Evolutionary conservation across 2,329 filamentous ascomycete genomes (phyloP).

Genomic region (Aspergillus jensenii): DNA sequence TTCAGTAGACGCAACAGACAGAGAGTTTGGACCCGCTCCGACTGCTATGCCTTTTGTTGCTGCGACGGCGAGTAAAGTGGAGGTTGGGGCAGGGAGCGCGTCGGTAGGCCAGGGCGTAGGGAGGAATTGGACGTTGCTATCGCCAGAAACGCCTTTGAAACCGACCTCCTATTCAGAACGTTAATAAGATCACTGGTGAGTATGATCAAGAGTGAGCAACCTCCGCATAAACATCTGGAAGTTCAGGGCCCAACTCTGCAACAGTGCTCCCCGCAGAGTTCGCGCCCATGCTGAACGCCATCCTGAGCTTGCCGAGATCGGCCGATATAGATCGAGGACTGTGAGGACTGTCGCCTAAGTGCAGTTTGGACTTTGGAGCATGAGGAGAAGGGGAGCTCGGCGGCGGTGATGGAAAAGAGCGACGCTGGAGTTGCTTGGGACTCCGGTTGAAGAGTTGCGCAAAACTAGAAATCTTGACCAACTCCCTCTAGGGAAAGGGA

Average conservation of each 20-base stretch:
- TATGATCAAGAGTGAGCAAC: constrained; percentile 41
- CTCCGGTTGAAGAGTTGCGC: constrained; percentile 46
- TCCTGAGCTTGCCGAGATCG: constrained; percentile 39
- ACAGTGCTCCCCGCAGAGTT: constrained; percentile 43
- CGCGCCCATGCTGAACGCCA: constrained; percentile 66
- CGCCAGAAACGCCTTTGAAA: constrained; percentile 76
- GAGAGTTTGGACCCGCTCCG: constrained; percentile 77
- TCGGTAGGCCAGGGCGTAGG: constrained; percentile 73
- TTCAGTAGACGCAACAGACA: constrained; percentile 75
- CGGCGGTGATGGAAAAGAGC: constrained; percentile 41
- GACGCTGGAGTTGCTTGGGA: constrained; percentile 43
- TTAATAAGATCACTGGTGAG: constrained; percentile 10
- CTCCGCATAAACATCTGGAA: constrained; percentile 80
- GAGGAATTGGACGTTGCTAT: constrained; percentile 77
- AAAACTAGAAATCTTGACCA: constrained; percentile 42
- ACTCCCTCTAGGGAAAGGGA: constrained; percentile 27
- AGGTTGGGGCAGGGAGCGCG: constrained; percentile 69
- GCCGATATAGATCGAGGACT: constrained; percentile 38
- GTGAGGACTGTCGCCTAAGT: constrained; percentile 37
- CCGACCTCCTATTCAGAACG: constrained; percentile 62
- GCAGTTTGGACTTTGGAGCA: constrained; percentile 34
- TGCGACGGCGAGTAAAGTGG: constrained; percentile 82
- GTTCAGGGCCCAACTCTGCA: constrained; percentile 60
- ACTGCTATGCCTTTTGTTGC: constrained; percentile 78
- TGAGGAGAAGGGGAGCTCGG: constrained; percentile 38